phyloP scores from a whole-genome alignment of 805 yeast genomes.

The Blastobotrys attinorum region DNA sequence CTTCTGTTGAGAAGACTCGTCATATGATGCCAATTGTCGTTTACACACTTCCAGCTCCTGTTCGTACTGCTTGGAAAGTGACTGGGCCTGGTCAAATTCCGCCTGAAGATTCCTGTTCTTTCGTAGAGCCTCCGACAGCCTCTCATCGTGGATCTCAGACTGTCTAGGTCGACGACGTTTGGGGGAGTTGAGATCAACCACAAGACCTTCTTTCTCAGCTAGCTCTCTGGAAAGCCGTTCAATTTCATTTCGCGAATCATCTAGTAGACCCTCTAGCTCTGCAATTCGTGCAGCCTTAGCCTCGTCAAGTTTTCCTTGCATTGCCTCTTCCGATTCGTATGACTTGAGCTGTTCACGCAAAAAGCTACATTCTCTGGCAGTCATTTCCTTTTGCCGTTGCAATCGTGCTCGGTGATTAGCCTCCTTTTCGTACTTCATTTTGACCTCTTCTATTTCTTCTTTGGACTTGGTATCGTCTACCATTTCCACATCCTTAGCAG shows the following conservation, averaged over 20 bases:
- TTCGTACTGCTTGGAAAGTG: conserved; percentile 5
- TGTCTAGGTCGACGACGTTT: conserved; percentile 8
- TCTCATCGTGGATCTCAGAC: conserved; percentile 6
- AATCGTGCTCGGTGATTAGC: conserved; percentile 31
- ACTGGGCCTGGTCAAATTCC: conserved; percentile 15
- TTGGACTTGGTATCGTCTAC: conserved; percentile 22
- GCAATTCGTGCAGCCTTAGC: conserved; percentile 23
- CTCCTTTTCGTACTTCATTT: conserved; percentile 35
- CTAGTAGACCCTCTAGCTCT: conserved; percentile 41
- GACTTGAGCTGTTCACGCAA: conserved; percentile 49
- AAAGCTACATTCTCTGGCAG: conserved; percentile 51
- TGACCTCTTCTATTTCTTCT: conserved; percentile 21
- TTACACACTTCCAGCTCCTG: conserved; percentile 22
- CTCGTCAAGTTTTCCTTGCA: conserved; percentile 14
- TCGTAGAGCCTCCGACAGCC: conserved; percentile 10
- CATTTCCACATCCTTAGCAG: conserved; percentile 16
- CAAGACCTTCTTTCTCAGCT: conserved; percentile 24
- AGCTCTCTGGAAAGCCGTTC: conserved; percentile 36
- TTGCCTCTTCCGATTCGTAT: conserved; percentile 33
- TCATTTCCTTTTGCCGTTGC: conserved; percentile 44
- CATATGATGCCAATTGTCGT: conserved; percentile 13
- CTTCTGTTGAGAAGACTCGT: conserved; percentile 9
- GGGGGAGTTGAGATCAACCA: conserved; percentile 12
- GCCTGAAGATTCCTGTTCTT: conserved; percentile 14
- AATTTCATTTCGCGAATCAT: conserved; percentile 47